phyloP scores from a whole-genome alignment of 2,329 filamentous ascomycete species.

The Zymoseptoria pseudotritici region DNA sequence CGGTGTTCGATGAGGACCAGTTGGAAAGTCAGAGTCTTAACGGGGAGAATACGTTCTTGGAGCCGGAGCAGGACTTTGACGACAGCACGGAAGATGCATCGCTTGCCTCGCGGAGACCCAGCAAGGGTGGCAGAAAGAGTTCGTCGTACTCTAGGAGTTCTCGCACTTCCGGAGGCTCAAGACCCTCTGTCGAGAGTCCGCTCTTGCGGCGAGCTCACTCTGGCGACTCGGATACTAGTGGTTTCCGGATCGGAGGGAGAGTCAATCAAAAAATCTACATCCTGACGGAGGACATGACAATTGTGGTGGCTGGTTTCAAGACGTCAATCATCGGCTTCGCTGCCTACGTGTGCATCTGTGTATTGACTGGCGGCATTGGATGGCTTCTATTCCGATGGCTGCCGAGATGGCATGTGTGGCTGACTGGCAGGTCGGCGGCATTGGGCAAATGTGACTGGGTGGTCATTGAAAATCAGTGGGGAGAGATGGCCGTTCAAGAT shows the following conservation, averaged over 20 bases:
- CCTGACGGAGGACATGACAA: conserved; percentile 84
- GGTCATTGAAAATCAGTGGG: conserved; percentile 96
- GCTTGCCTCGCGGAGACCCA: conserved; percentile 15
- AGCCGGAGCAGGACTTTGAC: conserved; percentile 29
- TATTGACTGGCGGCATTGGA: conserved; percentile 65
- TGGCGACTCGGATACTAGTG: conserved; percentile 59
- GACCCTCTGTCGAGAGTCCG: conserved; percentile 37
- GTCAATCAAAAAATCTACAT: conserved; percentile 89
- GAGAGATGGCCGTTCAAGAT: conserved; percentile 72
- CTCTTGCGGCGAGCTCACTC: conserved; percentile 68
- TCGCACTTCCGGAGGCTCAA: conserved; percentile 40
- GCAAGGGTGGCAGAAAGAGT: conserved; percentile 34
- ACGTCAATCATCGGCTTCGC: conserved; percentile 65
- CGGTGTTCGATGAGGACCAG: conserved; percentile 38
- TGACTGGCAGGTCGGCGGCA: conserved; percentile 62
- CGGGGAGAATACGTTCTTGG: conserved; percentile 27
- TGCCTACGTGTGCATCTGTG: conserved; percentile 63
- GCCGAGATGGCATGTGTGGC: conserved; percentile 72
- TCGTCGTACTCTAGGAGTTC: conserved; percentile 36
- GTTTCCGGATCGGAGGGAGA: conserved; percentile 53
- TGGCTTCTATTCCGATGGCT: conserved; percentile 87
- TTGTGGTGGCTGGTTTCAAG: conserved; percentile 84
- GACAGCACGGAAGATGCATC: conserved; percentile 9
- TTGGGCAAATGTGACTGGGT: conserved; percentile 80
- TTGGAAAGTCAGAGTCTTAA: conserved; percentile 36